phyloP scores from a whole-genome alignment of 352 stramenopile species.

The Phytophthora macrochlamydospora region DNA sequence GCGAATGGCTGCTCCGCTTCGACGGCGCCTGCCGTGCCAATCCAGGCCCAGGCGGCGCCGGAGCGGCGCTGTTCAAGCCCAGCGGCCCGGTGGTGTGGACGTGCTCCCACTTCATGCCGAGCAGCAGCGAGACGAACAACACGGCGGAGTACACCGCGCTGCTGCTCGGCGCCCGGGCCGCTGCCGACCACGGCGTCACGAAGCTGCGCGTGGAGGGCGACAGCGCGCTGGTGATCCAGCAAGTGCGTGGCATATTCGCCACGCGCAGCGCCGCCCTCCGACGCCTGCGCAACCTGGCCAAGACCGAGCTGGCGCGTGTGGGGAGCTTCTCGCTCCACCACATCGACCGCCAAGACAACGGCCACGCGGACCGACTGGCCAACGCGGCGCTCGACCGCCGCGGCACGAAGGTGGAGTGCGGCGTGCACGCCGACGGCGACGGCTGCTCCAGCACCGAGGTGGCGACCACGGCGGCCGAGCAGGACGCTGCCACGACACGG shows the following conservation, averaged over 20 bases:
- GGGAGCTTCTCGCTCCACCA: constrained; percentile 3
- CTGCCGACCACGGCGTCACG: background rate
- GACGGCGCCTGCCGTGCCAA: constrained; percentile 22
- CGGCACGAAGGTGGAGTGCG: background rate
- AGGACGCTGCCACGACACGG: too few species aligned
- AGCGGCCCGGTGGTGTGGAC: constrained; percentile 13
- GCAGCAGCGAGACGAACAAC: constrained; percentile 25
- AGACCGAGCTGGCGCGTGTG: background rate
- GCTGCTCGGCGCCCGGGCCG: constrained; percentile 5
- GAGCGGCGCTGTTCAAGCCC: constrained; percentile 6
- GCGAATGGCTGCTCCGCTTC: constrained; percentile 14
- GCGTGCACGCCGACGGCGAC: background rate
- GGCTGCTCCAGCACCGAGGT: background rate
- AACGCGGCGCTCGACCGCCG: background rate
- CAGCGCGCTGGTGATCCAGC: constrained; percentile 3
- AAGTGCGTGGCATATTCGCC: constrained; percentile 6
- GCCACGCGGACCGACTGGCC: background rate
- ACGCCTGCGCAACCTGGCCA: background rate
- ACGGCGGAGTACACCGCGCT: constrained; percentile 19
- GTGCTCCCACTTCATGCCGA: constrained; percentile 7
- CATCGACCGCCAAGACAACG: constrained; percentile 6
- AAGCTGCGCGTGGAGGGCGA: background rate
- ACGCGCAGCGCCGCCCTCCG: background rate
- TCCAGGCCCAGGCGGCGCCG: constrained; percentile 15
- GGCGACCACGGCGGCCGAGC: too few species aligned